Percentiles rank a stretch among this genome's conserved stretches.
Conservation (phyloP, 257 asterid genomes). For the Mentha longifolia region DNA sequence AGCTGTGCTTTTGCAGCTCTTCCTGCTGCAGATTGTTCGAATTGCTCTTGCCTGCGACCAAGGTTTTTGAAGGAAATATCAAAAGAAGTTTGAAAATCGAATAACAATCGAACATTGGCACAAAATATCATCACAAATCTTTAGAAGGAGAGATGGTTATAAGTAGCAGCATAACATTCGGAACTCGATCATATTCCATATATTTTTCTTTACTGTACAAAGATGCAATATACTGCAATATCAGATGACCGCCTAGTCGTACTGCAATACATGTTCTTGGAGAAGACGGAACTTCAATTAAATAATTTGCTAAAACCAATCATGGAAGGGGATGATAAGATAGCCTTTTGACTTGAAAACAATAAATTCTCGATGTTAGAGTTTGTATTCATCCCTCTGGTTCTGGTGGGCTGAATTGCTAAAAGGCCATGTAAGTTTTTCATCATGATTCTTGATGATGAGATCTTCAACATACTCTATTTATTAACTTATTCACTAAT, state of each 20-base stretch:
- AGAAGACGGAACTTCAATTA: no score
- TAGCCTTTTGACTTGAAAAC: no score
- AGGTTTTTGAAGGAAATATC: not conserved
- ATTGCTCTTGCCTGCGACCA: constrained; percentile 77
- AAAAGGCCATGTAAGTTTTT: no score
- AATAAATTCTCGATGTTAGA: no score
- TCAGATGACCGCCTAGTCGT: constrained; percentile 10
- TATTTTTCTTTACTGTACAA: constrained; percentile 6
- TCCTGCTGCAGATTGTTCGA: constrained; percentile 86
- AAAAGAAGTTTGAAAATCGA: not conserved
- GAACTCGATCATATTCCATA: not conserved
- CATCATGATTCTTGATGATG: no score
- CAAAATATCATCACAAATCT: constrained; percentile 3
- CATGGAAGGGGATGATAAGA: no score
- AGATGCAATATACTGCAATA: constrained; percentile 9
- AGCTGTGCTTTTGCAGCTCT: constrained; percentile 87
- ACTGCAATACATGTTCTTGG: not conserved
- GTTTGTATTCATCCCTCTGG: no score
- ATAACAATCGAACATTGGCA: not conserved
- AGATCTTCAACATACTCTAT: no score
- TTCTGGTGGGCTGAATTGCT: no score
- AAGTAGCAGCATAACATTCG: not conserved
- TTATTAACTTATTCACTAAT: not conserved
- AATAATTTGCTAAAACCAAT: no score
- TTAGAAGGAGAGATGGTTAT: no score